Base-by-base conservation (phyloP, 2,329 filamentous ascomycete species). In the Colletotrichum horii region DNA sequence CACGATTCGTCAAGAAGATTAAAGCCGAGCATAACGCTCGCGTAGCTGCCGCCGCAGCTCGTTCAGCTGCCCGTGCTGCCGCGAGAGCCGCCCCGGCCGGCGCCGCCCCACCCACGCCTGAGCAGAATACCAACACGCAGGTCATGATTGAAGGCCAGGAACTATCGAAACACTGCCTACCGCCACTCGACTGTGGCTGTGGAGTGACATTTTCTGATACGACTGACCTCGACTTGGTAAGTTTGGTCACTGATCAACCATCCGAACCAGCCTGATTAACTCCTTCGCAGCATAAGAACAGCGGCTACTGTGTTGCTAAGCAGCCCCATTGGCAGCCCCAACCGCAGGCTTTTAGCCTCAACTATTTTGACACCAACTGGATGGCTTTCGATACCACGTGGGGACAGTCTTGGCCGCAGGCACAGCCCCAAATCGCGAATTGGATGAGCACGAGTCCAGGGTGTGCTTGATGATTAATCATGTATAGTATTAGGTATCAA, bases 1-100 rank as follows among this genome's bases (percentile, higher is more conserved):
- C 62, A 16, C 70, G 36, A 48, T 71, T 71, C 36, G 70, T 67
- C 70, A 48, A 66, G 34, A 71, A 61, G 26, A 66, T 71, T 34
- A 67, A 71, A 28, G 48, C 61, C 14, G 61, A 67, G 26, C 70
- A 71, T n/a, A 34, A 34, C 43, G 69, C 69, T 19, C 70, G 62
- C 24, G 70, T 71, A 55, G 43, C 69, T 61, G 69, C 69, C 30
- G 61, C 69, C 24, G 69, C 69, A 16, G 69, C 69, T 19, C 69
- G 69, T 24, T 71, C 48, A 15, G 69, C 69, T 58, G 61, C 69
- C 19, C 61, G 69, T 22, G 70, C 52, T 67, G 70, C 52, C 48
- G 61, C 62, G 48, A 48, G 34, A 43, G 61, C 48, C 70, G 69
- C 43, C 22, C 28, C 65, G 66, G 36, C 22, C 16, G 4, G 36